A percentile compares a stretch with the other conserved stretches of the same genome.
These are phyloP conservation scores for Blastocystis sp. DNA, from an alignment of 352 stramenopile species.

Conservation along the genomic window DNA sequence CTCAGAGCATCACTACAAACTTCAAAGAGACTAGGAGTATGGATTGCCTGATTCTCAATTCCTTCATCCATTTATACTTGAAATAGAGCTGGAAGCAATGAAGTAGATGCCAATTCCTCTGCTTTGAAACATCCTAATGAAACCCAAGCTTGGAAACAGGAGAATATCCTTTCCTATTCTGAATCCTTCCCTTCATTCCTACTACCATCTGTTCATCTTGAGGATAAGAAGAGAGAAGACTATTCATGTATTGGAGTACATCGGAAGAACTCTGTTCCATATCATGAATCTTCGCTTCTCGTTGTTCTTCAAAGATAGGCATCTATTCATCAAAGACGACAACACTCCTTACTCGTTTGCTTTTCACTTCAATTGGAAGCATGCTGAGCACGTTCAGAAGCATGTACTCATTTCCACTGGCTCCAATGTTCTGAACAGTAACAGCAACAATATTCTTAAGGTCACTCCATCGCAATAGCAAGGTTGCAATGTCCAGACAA, in stretches of 20 bases:
- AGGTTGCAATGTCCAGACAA: slow-evolving; percentile 3
- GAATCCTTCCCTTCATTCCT: not conserved
- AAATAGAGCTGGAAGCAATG: slow-evolving; percentile 8
- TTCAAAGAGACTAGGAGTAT: slow-evolving; percentile 5
- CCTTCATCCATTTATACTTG: not conserved
- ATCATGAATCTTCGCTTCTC: slow-evolving; percentile 13
- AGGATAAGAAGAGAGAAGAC: not conserved
- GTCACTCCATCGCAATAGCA: slow-evolving; percentile 7
- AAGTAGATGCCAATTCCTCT: not conserved
- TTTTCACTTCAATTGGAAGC: slow-evolving; percentile 10
- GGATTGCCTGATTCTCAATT: not conserved
- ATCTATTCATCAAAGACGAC: slow-evolving; percentile 3
- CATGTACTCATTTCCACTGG: not conserved
- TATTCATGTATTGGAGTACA: slow-evolving; percentile 5
- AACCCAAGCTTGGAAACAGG: slow-evolving; percentile 33
- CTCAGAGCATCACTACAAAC: slow-evolving; percentile 21
- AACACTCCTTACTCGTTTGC: not conserved
- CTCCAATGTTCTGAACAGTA: slow-evolving; percentile 21
- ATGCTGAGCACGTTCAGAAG: slow-evolving; percentile 18
- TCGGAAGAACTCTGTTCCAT: not conserved
- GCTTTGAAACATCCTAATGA: not conserved
- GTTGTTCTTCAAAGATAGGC: slow-evolving; percentile 29
- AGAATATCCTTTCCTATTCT: not conserved
- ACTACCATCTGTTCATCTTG: not conserved
- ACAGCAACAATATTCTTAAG: not conserved